Conservation (phyloP, 192 early-diverging fungal species). For the Backusella liffmaniae region DNA sequence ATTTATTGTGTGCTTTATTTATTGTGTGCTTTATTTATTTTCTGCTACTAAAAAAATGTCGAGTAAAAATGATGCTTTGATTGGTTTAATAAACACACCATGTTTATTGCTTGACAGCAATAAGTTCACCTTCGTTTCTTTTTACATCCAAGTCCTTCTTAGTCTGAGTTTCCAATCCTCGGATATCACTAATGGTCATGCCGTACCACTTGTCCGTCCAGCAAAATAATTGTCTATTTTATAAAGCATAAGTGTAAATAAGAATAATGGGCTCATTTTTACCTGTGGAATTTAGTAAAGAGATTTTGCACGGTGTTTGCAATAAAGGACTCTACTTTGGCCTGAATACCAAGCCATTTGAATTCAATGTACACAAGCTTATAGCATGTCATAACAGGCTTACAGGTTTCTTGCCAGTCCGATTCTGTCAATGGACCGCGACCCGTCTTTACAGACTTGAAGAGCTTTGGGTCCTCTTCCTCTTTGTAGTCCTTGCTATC, state of each 20-base stretch:
- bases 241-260: neutral
- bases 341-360: slow-evolving; percentile 72
- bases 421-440: slow-evolving; percentile 61
- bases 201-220: slow-evolving; percentile 76
- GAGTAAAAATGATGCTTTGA: no score
- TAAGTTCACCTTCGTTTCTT: slow-evolving; percentile 15
- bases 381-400: slow-evolving; percentile 82
- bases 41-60: no score
- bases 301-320: slow-evolving; percentile 53
- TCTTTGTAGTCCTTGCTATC: slow-evolving; percentile 51
- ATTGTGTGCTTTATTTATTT: no score
- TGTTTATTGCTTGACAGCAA: neutral
- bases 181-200: slow-evolving; percentile 68
- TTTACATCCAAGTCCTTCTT: slow-evolving; percentile 57
- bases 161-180: slow-evolving; percentile 63
- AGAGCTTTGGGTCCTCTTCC: slow-evolving; percentile 66
- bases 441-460: slow-evolving; percentile 61
- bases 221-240: slow-evolving; percentile 64
- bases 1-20: no score
- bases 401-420: slow-evolving; percentile 60
- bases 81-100: no score
- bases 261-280: neutral
- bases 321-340: slow-evolving; percentile 62
- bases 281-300: slow-evolving; percentile 69
- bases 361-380: slow-evolving; percentile 79